Conservation (phyloP, 2,329 filamentous ascomycete species). For the Fonsecaea multimorphosa region DNA sequence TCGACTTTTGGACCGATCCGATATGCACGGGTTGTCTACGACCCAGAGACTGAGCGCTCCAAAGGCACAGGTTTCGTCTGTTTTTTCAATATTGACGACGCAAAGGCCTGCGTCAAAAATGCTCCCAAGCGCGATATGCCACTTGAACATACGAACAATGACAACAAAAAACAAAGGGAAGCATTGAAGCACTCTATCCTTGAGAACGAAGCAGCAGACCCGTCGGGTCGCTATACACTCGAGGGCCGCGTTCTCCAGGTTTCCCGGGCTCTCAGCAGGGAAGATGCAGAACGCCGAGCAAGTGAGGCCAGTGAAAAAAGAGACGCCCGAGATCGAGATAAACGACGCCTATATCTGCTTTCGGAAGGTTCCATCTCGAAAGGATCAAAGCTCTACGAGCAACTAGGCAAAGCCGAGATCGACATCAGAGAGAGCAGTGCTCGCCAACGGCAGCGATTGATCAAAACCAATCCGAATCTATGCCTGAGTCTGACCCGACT, state of each 20-base stretch:
- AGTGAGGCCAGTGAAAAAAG: constrained; percentile 69
- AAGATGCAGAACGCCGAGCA: constrained; percentile 76
- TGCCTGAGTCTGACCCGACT: constrained; percentile 89
- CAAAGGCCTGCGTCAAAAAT: constrained; percentile 73
- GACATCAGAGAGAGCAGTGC: constrained; percentile 87
- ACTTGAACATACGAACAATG: constrained; percentile 50
- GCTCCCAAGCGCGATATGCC: constrained; percentile 67
- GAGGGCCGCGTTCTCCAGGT: constrained; percentile 87
- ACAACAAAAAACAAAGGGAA: constrained; percentile 48
- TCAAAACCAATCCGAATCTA: constrained; percentile 87
- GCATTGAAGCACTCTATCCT: constrained; percentile 78
- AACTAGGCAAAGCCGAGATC: constrained; percentile 78
- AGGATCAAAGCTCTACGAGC: constrained; percentile 77
- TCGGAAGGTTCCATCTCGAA: constrained; percentile 81
- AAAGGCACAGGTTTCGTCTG: constrained; percentile 95
- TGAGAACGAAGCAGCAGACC: constrained; percentile 82
- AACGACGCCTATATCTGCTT: constrained; percentile 85
- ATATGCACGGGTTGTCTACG: constrained; percentile 90
- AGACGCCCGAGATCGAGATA: constrained; percentile 76
- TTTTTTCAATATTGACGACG: constrained; percentile 80
- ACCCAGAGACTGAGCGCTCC: constrained; percentile 81
- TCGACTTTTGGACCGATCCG: constrained; percentile 83
- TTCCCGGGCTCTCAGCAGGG: constrained; percentile 81
- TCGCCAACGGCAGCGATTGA: constrained; percentile 85
- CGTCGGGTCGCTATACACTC: constrained; percentile 83